Evolutionary conservation across 1,139 yeast species (phyloP).

Genomic region (Candida albicans): DNA sequence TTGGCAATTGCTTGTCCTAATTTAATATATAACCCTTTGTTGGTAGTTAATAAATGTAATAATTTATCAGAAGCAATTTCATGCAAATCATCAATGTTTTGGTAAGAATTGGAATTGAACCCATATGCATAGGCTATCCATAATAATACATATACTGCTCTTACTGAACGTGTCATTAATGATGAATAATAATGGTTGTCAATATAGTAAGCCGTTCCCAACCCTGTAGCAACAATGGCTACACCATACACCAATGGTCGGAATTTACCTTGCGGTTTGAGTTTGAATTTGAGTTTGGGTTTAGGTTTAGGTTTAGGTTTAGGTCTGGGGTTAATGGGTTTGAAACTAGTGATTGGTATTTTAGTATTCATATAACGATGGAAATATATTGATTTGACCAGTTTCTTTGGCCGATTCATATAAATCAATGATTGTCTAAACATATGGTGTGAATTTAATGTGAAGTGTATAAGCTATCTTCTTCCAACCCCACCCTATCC

Average conservation of each 20-base stretch:
- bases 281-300: no score
- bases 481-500: no score
- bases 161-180: constrained; percentile 49
- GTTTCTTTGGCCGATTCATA: no score
- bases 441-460: no score
- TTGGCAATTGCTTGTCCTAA: constrained; percentile 76
- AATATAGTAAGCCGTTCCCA: constrained; percentile 26
- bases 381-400: no score
- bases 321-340: no score
- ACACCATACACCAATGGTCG: constrained; percentile 7
- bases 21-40: constrained; percentile 75
- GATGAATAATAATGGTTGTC: constrained; percentile 50
- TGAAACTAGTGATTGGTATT: no score
- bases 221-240: constrained; percentile 9
- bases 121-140: constrained; percentile 64
- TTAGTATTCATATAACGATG: no score
- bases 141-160: constrained; percentile 50
- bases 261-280: no score
- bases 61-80: constrained; percentile 58
- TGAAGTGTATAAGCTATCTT: no score
- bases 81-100: constrained; percentile 52
- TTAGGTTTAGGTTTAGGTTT: no score
- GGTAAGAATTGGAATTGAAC: constrained; percentile 42
- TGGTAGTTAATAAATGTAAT: constrained; percentile 50
- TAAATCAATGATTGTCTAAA: no score